A percentile compares a stretch with the other conserved stretches of the same genome.
Evolutionary conservation across 129 eudicot species (phyloP).

Genomic region (Sambucus nigra): DNA sequence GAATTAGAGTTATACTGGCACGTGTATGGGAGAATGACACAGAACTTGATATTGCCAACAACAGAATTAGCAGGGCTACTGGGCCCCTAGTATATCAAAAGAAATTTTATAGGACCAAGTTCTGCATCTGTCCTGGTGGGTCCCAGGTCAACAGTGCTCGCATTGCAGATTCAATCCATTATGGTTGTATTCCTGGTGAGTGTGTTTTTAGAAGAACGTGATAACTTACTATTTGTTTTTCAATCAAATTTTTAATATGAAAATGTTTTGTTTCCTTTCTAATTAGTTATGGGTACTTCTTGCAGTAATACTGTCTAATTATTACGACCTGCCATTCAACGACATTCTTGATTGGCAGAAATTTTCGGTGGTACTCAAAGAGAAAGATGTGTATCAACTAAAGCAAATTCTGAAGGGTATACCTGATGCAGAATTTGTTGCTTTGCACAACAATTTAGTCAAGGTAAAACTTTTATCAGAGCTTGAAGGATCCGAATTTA

Average conservation of each 20-base stretch:
- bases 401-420: slow-evolving; percentile 78
- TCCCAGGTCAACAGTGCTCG: slow-evolving; percentile 99
- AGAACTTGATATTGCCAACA: slow-evolving; percentile 74
- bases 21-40: slow-evolving; percentile 93
- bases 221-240: no score
- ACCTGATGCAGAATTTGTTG: slow-evolving; percentile 56
- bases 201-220: not conserved
- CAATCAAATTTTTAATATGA: not conserved
- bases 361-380: slow-evolving; percentile 67
- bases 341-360: slow-evolving; percentile 89
- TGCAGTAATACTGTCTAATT: slow-evolving; percentile 90
- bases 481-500: no score
- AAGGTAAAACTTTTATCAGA: slow-evolving; percentile 52
- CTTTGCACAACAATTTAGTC: slow-evolving; percentile 73
- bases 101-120: slow-evolving; percentile 75
- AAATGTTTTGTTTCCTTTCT: not conserved
- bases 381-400: slow-evolving; percentile 76
- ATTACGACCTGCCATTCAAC: slow-evolving; percentile 90
- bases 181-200: slow-evolving; percentile 95
- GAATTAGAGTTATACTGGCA: slow-evolving; percentile 77
- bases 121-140: slow-evolving; percentile 98
- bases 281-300: not conserved
- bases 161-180: slow-evolving; percentile 92
- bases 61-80: slow-evolving; percentile 77
- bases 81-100: slow-evolving; percentile 82